phyloP scores from a whole-genome alignment of 768 basidiomycete species.

The Phaffia australis region DNA sequence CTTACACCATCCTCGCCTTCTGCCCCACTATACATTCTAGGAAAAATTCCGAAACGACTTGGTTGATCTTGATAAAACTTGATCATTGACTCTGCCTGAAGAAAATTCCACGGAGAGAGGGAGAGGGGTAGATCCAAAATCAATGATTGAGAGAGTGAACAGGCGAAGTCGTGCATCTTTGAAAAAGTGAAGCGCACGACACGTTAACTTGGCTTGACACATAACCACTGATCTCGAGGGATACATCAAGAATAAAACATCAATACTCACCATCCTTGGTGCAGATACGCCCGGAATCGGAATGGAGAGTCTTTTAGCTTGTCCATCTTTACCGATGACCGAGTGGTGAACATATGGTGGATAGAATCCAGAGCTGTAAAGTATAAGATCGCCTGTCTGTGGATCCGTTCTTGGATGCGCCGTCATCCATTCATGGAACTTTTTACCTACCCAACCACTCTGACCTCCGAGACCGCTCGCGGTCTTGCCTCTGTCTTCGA shows the following conservation, averaged over 20 bases:
- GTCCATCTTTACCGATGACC: constrained; percentile 26
- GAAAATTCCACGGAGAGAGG: constrained; percentile 38
- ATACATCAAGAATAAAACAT: constrained; percentile 7
- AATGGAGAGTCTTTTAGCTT: constrained; percentile 11
- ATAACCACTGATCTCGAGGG: neutral
- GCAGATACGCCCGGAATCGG: constrained; percentile 8
- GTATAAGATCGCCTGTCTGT: constrained; percentile 31
- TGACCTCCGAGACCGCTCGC: constrained; percentile 24
- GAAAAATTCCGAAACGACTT: constrained; percentile 40
- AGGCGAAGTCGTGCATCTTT: constrained; percentile 42
- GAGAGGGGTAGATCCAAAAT: constrained; percentile 41
- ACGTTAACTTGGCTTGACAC: neutral
- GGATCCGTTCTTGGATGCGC: constrained; percentile 30
- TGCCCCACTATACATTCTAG: constrained; percentile 31
- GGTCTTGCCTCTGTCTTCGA: constrained; percentile 26
- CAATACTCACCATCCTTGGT: constrained; percentile 24
- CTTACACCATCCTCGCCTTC: constrained; percentile 27
- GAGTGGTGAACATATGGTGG: constrained; percentile 32
- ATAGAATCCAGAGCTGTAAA: constrained; percentile 29
- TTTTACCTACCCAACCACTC: neutral
- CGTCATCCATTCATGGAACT: neutral
- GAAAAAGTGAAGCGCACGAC: neutral
- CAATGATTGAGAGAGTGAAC: constrained; percentile 38
- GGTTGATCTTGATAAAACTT: constrained; percentile 35
- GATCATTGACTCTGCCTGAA: constrained; percentile 35